Conservation (phyloP, 2,329 filamentous ascomycete genomes). For the Sclerotinia borealis region DNA sequence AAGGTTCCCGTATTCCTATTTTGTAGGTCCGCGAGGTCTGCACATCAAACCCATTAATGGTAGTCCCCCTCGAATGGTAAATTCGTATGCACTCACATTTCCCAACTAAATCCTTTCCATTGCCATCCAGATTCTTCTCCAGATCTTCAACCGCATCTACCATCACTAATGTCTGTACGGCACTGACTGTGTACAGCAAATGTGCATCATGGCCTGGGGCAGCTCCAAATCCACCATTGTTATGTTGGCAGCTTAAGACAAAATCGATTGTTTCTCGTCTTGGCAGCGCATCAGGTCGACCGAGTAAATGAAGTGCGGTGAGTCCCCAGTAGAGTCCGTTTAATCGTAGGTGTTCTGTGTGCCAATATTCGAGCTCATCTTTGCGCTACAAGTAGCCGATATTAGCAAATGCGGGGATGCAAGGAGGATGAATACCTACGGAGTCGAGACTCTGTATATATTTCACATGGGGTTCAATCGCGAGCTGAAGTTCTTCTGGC, state of each 20-base stretch:
- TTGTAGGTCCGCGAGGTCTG: conserved; percentile 76
- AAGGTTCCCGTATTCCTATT: conserved; percentile 79
- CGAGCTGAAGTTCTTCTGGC: conserved; percentile 32
- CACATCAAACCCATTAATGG: background rate
- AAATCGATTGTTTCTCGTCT: conserved; percentile 79
- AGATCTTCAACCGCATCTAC: conserved; percentile 80
- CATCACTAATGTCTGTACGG: conserved; percentile 85
- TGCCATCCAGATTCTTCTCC: conserved; percentile 48
- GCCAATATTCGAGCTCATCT: conserved; percentile 95
- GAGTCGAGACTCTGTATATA: conserved; percentile 93
- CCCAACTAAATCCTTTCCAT: conserved; percentile 65
- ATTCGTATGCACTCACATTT: conserved; percentile 59
- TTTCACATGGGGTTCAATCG: conserved; percentile 60
- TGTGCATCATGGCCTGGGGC: conserved; percentile 93
- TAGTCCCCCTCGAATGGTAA: conserved; percentile 13
- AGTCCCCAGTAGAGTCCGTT: conserved; percentile 97
- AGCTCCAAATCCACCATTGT: conserved; percentile 85
- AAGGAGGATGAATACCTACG: conserved; percentile 42
- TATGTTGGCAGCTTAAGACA: conserved; percentile 89
- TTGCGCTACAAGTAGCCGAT: conserved; percentile 52
- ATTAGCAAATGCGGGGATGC: conserved; percentile 27
- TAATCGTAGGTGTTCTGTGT: conserved; percentile 92
- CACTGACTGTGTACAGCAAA: conserved; percentile 93
- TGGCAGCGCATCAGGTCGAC: conserved; percentile 73
- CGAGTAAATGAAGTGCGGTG: conserved; percentile 78